A percentile compares a stretch with the other conserved stretches of the same genome.
These are phyloP conservation scores for Leccinum subgranulosum DNA, from an alignment of 768 basidiomycete genomes.

Conservation along the genomic window DNA sequence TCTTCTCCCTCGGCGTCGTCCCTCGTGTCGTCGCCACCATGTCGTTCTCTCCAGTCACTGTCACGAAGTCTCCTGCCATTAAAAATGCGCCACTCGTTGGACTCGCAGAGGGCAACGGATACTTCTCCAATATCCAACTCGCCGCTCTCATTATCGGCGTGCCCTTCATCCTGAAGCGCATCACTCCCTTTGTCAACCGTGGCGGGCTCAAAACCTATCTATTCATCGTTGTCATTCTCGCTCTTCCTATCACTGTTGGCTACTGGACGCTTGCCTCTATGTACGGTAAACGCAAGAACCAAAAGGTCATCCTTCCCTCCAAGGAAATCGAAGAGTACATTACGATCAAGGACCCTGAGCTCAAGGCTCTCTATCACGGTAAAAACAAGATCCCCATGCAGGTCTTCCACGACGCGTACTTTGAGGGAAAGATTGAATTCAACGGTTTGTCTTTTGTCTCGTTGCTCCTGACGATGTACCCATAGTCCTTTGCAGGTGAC, in stretches of 20 bases:
- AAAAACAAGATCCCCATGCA: conserved; percentile 97
- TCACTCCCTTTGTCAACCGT: conserved; percentile 77
- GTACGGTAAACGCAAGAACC: conserved; percentile 78
- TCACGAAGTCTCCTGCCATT: conserved; percentile 72
- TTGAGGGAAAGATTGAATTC: conserved; percentile 94
- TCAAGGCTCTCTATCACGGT: conserved; percentile 76
- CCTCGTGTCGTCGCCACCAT: conserved; percentile 25
- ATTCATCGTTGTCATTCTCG: conserved; percentile 72
- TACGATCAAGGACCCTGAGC: conserved; percentile 78
- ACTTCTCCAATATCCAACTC: conserved; percentile 80
- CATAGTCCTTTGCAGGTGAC: conserved; percentile 56
- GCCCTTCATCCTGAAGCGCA: conserved; percentile 80
- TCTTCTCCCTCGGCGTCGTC: conserved; percentile 11
- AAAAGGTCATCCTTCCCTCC: conserved; percentile 81
- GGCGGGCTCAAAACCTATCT: conserved; percentile 85
- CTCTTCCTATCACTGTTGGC: conserved; percentile 70
- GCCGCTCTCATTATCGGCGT: conserved; percentile 72
- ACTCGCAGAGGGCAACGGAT: conserved; percentile 81
- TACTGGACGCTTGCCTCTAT: conserved; percentile 91
- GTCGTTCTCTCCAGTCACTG: conserved; percentile 49
- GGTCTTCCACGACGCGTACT: conserved; percentile 95
- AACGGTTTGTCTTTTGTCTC: conserved; percentile 58
- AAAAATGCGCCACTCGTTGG: conserved; percentile 83
- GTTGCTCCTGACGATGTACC: not conserved
- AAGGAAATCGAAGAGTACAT: conserved; percentile 89